A percentile compares a stretch with the other conserved stretches of the same genome.
These are phyloP conservation scores for Malus hybrid DNA, from an alignment of 331 rosid species.

Conservation along the genomic window DNA sequence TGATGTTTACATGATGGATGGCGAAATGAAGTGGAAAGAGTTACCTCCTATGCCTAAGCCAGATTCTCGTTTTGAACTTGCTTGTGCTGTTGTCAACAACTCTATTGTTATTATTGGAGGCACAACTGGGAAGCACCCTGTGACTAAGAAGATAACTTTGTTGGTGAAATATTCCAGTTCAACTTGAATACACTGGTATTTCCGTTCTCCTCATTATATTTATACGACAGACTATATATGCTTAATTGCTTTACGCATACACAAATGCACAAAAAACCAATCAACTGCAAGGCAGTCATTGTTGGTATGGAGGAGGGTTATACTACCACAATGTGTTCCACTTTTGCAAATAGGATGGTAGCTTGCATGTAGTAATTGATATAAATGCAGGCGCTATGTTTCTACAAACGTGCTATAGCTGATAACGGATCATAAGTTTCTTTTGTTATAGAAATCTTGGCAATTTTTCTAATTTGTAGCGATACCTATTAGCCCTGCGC, in stretches of 20 bases:
- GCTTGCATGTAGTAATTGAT: too few relatives aligned
- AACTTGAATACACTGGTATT: constrained; percentile 52
- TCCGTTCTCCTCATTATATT: not conserved
- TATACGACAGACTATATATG: not conserved
- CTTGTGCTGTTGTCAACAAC: constrained; percentile 70
- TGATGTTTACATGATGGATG: constrained; percentile 81
- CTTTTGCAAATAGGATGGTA: not conserved
- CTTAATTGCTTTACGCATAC: not conserved
- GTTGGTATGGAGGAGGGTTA: not conserved
- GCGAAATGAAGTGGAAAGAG: constrained; percentile 74
- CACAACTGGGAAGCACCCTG: constrained; percentile 85
- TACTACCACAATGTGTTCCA: not conserved
- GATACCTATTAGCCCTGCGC: not conserved
- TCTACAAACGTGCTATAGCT: not conserved
- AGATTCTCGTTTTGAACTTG: constrained; percentile 72
- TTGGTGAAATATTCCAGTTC: constrained; percentile 79
- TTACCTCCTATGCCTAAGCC: constrained; percentile 80
- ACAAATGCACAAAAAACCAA: not conserved
- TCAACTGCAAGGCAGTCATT: not conserved
- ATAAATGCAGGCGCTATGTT: not conserved
- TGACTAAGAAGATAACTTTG: constrained; percentile 70
- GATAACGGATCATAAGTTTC: not conserved
- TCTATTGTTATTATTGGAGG: constrained; percentile 84
- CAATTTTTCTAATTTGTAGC: not conserved
- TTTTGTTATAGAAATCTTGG: not conserved